A percentile compares a stretch with the other conserved stretches of the same genome.
phyloP scores from a whole-genome alignment of 2,329 filamentous ascomycete genomes.

The Colletotrichum magnum region DNA sequence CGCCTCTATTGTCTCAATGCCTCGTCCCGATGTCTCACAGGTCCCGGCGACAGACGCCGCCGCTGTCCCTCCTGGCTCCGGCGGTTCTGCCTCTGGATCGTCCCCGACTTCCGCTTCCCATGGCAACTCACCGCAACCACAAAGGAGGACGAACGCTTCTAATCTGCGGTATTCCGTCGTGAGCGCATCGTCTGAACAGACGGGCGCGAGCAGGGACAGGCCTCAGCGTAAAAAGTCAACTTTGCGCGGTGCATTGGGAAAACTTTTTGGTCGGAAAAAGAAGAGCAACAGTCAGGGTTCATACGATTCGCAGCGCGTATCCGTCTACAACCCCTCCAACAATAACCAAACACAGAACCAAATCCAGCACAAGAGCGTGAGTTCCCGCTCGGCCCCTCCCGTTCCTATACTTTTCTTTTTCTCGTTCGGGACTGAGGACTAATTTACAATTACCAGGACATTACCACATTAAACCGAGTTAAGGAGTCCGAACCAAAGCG shows the following conservation, averaged over 20 bases:
- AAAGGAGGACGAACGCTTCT: slow-evolving; percentile 54
- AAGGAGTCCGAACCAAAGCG: slow-evolving; percentile 63
- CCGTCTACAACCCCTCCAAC: slow-evolving; percentile 44
- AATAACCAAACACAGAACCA: slow-evolving; percentile 54
- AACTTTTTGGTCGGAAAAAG: slow-evolving; percentile 71
- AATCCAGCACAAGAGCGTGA: slow-evolving; percentile 67
- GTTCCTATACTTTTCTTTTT: slow-evolving; percentile 24
- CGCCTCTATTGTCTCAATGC: slow-evolving; percentile 25
- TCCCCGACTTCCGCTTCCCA: slow-evolving; percentile 30
- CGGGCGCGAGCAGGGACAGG: slow-evolving; percentile 48
- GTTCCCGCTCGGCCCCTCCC: slow-evolving; percentile 45
- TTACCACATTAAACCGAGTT: slow-evolving; percentile 52
- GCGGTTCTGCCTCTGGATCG: slow-evolving; percentile 30
- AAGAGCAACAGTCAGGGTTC: slow-evolving; percentile 56
- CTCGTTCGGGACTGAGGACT: not conserved
- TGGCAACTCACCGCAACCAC: slow-evolving; percentile 44
- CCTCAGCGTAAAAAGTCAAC: slow-evolving; percentile 72
- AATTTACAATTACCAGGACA: slow-evolving; percentile 50
- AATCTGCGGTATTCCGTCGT: slow-evolving; percentile 63
- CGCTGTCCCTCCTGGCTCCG: slow-evolving; percentile 20
- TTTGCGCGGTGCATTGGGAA: slow-evolving; percentile 68
- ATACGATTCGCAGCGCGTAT: slow-evolving; percentile 46
- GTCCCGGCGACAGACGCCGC: slow-evolving; percentile 32
- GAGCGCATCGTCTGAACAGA: slow-evolving; percentile 57
- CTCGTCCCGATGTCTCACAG: slow-evolving; percentile 28